Conservation (phyloP, 345 rosid genomes). For the Populus davidiana region DNA sequence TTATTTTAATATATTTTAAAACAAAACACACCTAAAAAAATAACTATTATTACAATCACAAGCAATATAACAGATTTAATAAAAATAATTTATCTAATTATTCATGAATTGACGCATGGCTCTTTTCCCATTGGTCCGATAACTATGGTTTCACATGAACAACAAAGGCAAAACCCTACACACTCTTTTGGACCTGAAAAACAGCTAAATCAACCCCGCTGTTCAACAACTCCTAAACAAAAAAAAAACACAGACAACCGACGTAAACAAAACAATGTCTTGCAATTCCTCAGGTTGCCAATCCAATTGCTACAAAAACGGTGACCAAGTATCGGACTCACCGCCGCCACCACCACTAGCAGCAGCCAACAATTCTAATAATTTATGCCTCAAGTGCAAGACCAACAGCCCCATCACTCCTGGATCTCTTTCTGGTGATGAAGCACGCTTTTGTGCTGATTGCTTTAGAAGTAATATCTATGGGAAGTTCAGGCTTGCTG, state of each 20-base stretch:
- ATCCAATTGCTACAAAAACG: constrained; percentile 48
- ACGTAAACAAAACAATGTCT: constrained; percentile 38
- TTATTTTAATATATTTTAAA: too few species aligned
- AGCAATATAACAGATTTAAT: too few species aligned
- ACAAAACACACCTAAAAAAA: too few species aligned
- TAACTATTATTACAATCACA: too few species aligned
- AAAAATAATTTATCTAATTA: too few species aligned
- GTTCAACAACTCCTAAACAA: background rate
- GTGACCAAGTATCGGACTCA: constrained; percentile 16
- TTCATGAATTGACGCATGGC: too few species aligned
- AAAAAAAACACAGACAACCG: background rate
- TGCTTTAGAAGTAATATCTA: constrained; percentile 73
- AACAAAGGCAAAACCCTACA: background rate
- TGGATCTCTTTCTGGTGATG: constrained; percentile 31
- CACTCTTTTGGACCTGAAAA: background rate
- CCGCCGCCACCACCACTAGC: background rate
- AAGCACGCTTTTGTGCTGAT: constrained; percentile 57
- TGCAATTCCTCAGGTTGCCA: constrained; percentile 65
- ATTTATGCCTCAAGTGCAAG: constrained; percentile 73
- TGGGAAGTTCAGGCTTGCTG: constrained; percentile 82
- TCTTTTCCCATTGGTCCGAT: too few species aligned
- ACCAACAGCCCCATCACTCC: constrained; percentile 40
- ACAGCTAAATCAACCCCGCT: background rate
- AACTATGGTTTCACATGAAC: too few species aligned
- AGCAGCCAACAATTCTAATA: background rate